Conservation (phyloP, 1,284 basidiomycete genomes). For the Fistulinella cinereoalba region DNA sequence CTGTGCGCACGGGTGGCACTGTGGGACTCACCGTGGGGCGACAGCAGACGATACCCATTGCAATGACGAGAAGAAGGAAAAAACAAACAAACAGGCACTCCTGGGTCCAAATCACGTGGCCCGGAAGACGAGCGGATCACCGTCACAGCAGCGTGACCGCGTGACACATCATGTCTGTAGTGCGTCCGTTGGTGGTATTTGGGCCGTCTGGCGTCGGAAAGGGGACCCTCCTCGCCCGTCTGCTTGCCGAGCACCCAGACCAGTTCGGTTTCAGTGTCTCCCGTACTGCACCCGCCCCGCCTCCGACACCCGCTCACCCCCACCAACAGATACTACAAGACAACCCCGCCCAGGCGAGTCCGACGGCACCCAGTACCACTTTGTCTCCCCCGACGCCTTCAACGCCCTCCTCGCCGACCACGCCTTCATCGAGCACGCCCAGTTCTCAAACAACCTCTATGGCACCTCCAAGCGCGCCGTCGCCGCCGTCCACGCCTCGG, state of each 20-base stretch:
- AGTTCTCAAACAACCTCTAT: slow-evolving; percentile 92
- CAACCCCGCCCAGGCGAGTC: slow-evolving; percentile 80
- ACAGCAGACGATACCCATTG: slow-evolving; percentile 84
- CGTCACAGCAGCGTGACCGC: not conserved
- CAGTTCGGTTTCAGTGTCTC: slow-evolving; percentile 94
- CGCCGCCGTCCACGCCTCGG: slow-evolving; percentile 53
- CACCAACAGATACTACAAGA: slow-evolving; percentile 83
- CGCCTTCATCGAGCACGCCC: slow-evolving; percentile 76
- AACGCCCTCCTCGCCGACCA: slow-evolving; percentile 56
- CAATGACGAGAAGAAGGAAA: slow-evolving; percentile 20
- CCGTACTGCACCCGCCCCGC: slow-evolving; percentile 51
- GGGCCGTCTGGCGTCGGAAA: slow-evolving; percentile 94
- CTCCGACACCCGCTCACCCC: not conserved
- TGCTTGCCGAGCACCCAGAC: slow-evolving; percentile 82
- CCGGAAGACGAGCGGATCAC: not conserved
- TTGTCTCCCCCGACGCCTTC: slow-evolving; percentile 62
- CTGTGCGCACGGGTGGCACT: too few relatives aligned
- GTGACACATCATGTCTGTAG: slow-evolving; percentile 32
- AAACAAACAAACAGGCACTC: slow-evolving; percentile 11
- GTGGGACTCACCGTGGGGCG: slow-evolving; percentile 70
- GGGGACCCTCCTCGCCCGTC: slow-evolving; percentile 83
- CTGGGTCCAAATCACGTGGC: not conserved
- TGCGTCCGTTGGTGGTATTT: slow-evolving; percentile 69
- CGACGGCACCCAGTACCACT: slow-evolving; percentile 80
- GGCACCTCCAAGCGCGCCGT: slow-evolving; percentile 83